These are phyloP conservation scores for Aureobasidium sp. DNA, from an alignment of 2,329 filamentous ascomycete species.

Conservation along the genomic window DNA sequence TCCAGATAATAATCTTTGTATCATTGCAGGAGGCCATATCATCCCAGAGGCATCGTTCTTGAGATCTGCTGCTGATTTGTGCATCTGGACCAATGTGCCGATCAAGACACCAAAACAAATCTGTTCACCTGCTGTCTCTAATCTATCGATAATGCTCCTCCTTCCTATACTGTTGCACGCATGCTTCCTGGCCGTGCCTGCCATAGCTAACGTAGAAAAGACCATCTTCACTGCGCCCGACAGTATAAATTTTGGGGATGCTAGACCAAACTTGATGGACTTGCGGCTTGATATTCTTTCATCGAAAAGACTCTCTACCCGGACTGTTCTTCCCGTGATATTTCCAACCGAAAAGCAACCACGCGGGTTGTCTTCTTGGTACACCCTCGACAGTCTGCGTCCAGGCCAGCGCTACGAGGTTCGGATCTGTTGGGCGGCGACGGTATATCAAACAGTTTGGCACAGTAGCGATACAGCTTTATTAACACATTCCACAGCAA, in stretches of 20 bases:
- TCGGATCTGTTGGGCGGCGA: conserved; percentile 87
- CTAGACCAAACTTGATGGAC: conserved; percentile 50
- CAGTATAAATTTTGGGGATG: conserved; percentile 48
- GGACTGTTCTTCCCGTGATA: conserved; percentile 57
- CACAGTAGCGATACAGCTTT: neutral
- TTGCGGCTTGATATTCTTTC: conserved; percentile 61
- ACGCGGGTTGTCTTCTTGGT: conserved; percentile 65
- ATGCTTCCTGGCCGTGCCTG: conserved; percentile 16
- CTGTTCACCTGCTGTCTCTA: neutral
- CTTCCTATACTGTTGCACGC: conserved; percentile 7
- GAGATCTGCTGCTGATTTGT: neutral
- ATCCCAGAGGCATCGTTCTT: neutral
- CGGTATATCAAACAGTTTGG: conserved; percentile 48
- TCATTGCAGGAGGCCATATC: neutral
- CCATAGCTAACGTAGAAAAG: conserved; percentile 78
- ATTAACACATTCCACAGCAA: conserved; percentile 52
- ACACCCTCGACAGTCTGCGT: conserved; percentile 63
- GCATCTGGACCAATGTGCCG: neutral
- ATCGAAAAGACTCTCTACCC: conserved; percentile 48
- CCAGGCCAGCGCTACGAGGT: conserved; percentile 78
- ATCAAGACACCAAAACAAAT: neutral
- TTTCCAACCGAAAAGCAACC: conserved; percentile 54
- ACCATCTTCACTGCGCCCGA: conserved; percentile 73
- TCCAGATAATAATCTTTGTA: neutral
- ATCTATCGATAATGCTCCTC: conserved; percentile 8